Conservation (phyloP, 78 protist species). For the Dictyostelium discoideum region dicty_2.7 NC_007088.5:429001-429500, state of each 20-base stretch:
- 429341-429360: conserved; percentile 2
- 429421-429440: too few species aligned
- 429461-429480: too few species aligned
- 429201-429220: conserved; percentile 38
- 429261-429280: background rate
- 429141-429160: too few species aligned
- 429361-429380: background rate
- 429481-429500: too few species aligned
- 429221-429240: conserved; percentile 84
- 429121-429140: too few species aligned
- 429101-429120: background rate
- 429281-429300: conserved; percentile 51
- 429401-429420: too few species aligned
- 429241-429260: conserved; percentile 81
- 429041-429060: conserved; percentile 85
- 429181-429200: too few species aligned
- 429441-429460: too few species aligned
- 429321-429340: conserved; percentile 29
- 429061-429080: conserved; percentile 69
- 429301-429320: conserved; percentile 69
- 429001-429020: background rate
- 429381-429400: too few species aligned
- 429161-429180: background rate
- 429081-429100: conserved; percentile 74
- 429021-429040: background rate